Percentiles rank a stretch among this genome's conserved stretches.
These are phyloP conservation scores for Piromyces finnis DNA, from an alignment of 192 early-diverging fungal genomes.

Conservation along the genomic window DNA sequence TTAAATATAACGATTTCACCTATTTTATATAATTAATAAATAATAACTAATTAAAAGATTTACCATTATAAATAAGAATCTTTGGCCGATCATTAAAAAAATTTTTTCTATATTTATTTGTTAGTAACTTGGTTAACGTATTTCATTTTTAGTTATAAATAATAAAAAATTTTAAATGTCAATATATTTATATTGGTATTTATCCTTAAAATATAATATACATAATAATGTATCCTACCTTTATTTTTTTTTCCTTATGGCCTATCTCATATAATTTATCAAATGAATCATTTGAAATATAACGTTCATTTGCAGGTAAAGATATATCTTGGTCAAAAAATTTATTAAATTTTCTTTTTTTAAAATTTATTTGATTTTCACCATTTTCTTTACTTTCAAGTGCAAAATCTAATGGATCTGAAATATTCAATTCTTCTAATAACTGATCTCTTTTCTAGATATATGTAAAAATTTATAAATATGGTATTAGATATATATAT, in stretches of 20 bases:
- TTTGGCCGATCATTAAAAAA: background rate
- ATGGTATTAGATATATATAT: too few species aligned
- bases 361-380: background rate
- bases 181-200: too few species aligned
- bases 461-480: background rate
- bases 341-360: background rate
- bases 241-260: background rate
- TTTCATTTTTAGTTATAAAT: too few species aligned
- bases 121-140: background rate
- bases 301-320: background rate
- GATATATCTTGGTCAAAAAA: background rate
- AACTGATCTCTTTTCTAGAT: background rate
- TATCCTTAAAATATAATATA: too few species aligned
- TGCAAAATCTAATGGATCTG: background rate
- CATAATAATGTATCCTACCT: background rate
- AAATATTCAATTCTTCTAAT: background rate
- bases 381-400: background rate
- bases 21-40: too few species aligned
- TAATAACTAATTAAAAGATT: too few species aligned
- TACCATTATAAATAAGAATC: background rate
- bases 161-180: too few species aligned
- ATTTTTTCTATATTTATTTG: background rate
- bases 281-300: background rate
- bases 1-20: too few species aligned
- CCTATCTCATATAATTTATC: background rate